phyloP scores from a whole-genome alignment of 352 stramenopile genomes.

The Phytophthora uliginosa region DNA sequence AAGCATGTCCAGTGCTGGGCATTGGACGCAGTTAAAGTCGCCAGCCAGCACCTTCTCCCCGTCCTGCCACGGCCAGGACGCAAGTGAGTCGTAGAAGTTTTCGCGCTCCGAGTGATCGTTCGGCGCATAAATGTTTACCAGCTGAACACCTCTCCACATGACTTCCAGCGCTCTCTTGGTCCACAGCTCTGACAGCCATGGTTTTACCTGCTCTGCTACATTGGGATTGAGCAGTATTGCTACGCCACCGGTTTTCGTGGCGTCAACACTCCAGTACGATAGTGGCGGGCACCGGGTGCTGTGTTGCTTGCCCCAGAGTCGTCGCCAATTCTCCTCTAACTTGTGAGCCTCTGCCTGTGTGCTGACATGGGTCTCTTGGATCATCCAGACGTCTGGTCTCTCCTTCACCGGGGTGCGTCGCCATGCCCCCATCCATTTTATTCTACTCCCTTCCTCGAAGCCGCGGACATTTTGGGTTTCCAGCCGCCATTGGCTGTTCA shows the following conservation, averaged over 20 bases:
- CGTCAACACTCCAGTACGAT: background rate
- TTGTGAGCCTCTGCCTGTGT: too few relatives aligned
- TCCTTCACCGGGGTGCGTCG: background rate
- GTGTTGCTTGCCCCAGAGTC: background rate
- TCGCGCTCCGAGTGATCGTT: background rate
- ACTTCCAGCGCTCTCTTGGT: background rate
- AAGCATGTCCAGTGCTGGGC: background rate
- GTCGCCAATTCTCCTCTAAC: background rate
- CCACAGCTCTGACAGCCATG: background rate
- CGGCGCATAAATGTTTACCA: slow-evolving; percentile 5
- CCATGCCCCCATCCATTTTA: background rate
- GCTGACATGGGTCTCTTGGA: slow-evolving; percentile 1
- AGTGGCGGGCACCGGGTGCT: background rate
- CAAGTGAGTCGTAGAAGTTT: background rate
- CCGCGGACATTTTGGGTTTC: slow-evolving; percentile 1
- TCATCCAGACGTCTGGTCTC: background rate
- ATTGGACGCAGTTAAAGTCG: slow-evolving; percentile 9
- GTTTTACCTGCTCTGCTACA: background rate
- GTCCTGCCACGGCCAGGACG: background rate
- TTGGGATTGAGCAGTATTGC: background rate
- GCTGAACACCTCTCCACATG: too few relatives aligned
- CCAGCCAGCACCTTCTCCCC: background rate
- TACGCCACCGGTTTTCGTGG: background rate
- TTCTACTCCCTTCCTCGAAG: background rate
- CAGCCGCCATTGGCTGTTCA: background rate